Evolutionary conservation across 805 yeast genomes (phyloP).

Genomic region (Lachancea mirantina): DNA sequence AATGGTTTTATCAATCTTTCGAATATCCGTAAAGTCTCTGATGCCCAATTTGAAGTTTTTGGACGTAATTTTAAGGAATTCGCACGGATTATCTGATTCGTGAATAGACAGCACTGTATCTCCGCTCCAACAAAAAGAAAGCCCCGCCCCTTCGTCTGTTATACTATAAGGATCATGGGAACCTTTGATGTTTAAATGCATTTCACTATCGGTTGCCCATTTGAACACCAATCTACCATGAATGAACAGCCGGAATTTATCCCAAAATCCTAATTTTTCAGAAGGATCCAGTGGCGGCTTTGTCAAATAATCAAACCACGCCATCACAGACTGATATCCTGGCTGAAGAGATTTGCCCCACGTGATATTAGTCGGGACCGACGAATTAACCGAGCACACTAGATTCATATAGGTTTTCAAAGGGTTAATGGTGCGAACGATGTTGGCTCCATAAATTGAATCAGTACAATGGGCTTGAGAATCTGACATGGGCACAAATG

Average conservation of each 20-base stretch:
- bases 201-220: constrained; percentile 39
- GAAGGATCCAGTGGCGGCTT: constrained; percentile 67
- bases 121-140: constrained; percentile 58
- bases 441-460: constrained; percentile 49
- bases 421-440: constrained; percentile 58
- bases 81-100: constrained; percentile 41
- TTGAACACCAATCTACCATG: constrained; percentile 48
- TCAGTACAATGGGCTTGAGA: constrained; percentile 33
- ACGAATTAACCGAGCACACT: constrained; percentile 39
- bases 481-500: constrained; percentile 47
- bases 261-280: constrained; percentile 64
- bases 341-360: constrained; percentile 64
- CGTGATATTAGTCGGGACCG: constrained; percentile 43
- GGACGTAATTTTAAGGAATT: constrained; percentile 48
- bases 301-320: constrained; percentile 58
- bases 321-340: constrained; percentile 52
- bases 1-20: constrained; percentile 38
- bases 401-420: constrained; percentile 50
- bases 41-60: constrained; percentile 50
- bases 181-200: constrained; percentile 59
- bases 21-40: constrained; percentile 35
- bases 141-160: constrained; percentile 53
- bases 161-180: constrained; percentile 52
- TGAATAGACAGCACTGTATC: constrained; percentile 45
- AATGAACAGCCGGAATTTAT: constrained; percentile 47